phyloP scores from a whole-genome alignment of 371 early-diverging fungal genomes.

The Rhizopus stolonifer region DNA sequence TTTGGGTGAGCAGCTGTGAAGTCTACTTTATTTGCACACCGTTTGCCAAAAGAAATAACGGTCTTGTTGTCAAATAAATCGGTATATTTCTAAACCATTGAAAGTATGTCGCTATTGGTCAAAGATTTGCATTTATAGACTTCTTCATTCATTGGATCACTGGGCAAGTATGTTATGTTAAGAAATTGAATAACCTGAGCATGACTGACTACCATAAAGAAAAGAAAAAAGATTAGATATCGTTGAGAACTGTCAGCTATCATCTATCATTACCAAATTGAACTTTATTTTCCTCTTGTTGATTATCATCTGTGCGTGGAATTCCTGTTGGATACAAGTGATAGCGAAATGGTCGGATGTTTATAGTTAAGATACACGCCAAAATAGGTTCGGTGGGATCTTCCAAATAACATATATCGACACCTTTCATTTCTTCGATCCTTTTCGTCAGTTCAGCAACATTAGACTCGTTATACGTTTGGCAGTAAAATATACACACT shows the following conservation, averaged over 20 bases:
- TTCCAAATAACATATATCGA: conserved; percentile 20
- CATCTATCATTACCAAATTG: conserved; percentile 15
- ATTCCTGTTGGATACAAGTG: conserved; percentile 21
- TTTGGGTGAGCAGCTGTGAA: conserved; percentile 15
- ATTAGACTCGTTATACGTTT: conserved; percentile 21
- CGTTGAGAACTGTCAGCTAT: conserved; percentile 11
- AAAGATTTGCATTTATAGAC: conserved; percentile 21
- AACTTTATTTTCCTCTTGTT: conserved; percentile 20
- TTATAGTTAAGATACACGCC: conserved; percentile 15
- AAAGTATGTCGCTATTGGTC: conserved; percentile 24
- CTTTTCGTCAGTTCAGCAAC: conserved; percentile 17
- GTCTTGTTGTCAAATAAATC: conserved; percentile 20
- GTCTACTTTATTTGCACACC: conserved; percentile 18
- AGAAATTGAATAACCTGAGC: conserved; percentile 24
- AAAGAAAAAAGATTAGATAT: conserved; percentile 11
- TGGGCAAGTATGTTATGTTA: conserved; percentile 14
- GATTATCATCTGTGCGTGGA: conserved; percentile 18
- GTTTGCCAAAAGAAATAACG: conserved; percentile 16
- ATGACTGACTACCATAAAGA: conserved; percentile 17
- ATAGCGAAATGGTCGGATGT: conserved; percentile 21
- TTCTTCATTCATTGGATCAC: conserved; percentile 24
- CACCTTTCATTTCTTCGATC: conserved; percentile 16
- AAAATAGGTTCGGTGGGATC: conserved; percentile 17
- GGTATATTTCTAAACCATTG: conserved; percentile 20
- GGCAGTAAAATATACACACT: conserved; percentile 21